Conservation (phyloP, 495 filamentous ascomycete genomes). For the Bombardia bombarda region DNA sequence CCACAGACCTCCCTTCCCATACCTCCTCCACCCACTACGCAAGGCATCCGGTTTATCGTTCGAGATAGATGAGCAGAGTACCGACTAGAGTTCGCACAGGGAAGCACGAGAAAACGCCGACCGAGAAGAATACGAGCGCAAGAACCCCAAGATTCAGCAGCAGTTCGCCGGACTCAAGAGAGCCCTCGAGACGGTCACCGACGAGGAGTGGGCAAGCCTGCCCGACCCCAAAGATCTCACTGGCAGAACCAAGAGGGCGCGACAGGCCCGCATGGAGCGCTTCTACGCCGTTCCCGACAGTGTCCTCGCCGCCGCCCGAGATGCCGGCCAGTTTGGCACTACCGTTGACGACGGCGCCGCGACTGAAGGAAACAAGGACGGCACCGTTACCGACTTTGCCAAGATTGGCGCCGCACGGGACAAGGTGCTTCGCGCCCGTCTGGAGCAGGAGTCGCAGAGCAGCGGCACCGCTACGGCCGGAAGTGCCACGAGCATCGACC, state of each 20-base stretch:
- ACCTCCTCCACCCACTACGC: conserved; percentile 18
- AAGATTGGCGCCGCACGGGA: conserved; percentile 92
- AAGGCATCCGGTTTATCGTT: conserved; percentile 63
- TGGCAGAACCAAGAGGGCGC: conserved; percentile 78
- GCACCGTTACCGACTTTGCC: conserved; percentile 96
- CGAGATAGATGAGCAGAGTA: conserved; percentile 69
- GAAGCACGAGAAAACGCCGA: conserved; percentile 91
- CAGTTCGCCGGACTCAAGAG: conserved; percentile 96
- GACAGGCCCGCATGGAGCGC: conserved; percentile 71
- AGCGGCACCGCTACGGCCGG: conserved; percentile 64
- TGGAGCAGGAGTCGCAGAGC: conserved; percentile 79
- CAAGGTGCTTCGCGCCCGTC: conserved; percentile 81
- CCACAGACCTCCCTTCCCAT: conserved; percentile 8
- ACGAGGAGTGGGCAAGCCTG: conserved; percentile 94
- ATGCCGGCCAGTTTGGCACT: conserved; percentile 72
- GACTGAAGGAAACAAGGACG: conserved; percentile 52
- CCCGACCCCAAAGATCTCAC: conserved; percentile 96
- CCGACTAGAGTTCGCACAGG: conserved; percentile 73
- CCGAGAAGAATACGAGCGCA: conserved; percentile 86
- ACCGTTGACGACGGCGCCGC: conserved; percentile 71
- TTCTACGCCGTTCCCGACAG: conserved; percentile 98
- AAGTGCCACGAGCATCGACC: conserved; percentile 86
- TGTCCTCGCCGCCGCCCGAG: conserved; percentile 79
- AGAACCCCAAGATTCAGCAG: conserved; percentile 97
- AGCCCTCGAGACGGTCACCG: conserved; percentile 76